These are phyloP conservation scores for Nitzschia sp. DNA, from an alignment of 108 stramenopile genomes.

Conservation along the genomic window DNA sequence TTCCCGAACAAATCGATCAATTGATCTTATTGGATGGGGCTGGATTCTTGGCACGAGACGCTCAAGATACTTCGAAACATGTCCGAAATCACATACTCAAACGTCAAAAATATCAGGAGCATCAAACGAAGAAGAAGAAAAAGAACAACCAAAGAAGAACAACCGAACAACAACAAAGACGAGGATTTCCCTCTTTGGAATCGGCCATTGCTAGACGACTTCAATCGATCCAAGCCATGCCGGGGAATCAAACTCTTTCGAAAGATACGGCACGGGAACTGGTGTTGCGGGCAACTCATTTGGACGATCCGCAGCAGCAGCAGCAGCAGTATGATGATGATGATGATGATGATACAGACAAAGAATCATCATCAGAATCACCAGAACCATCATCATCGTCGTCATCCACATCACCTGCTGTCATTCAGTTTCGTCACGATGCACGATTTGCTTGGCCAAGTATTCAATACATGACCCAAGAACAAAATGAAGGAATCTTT, in stretches of 20 bases:
- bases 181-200: slow-evolving; percentile 48
- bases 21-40: slow-evolving; percentile 69
- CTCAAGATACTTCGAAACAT: slow-evolving; percentile 48
- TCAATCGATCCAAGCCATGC: slow-evolving; percentile 54
- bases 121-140: background rate
- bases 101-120: background rate
- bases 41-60: slow-evolving; percentile 44
- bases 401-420: background rate
- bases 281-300: slow-evolving; percentile 41
- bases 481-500: slow-evolving; percentile 61
- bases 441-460: slow-evolving; percentile 75
- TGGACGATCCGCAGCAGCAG: no score
- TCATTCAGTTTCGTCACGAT: slow-evolving; percentile 72
- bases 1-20: slow-evolving; percentile 61
- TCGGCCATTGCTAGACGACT: slow-evolving; percentile 50
- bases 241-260: slow-evolving; percentile 75
- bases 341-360: slow-evolving; percentile 4
- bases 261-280: slow-evolving; percentile 62
- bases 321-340: no score
- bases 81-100: slow-evolving; percentile 33
- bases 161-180: slow-evolving; percentile 6
- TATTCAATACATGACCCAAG: slow-evolving; percentile 63
- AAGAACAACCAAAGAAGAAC: slow-evolving; percentile 19
- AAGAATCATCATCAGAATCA: background rate
- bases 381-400: background rate